Evolutionary conservation across 75 land plant species (phyloP).

Genomic region (Picea sitchensis): DNA sequence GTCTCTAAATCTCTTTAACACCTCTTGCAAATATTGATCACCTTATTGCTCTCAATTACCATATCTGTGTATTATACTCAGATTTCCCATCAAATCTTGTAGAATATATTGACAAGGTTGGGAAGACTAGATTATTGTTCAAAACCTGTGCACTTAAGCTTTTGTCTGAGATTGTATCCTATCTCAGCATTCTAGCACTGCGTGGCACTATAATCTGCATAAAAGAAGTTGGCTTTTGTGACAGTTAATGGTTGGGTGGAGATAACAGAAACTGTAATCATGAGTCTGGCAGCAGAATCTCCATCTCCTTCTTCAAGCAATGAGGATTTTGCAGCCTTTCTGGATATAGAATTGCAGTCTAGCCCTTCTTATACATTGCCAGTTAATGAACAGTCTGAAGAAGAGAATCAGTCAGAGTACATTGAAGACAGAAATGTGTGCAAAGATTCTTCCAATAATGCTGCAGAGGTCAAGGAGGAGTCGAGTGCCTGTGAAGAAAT

Average conservation of each 20-base stretch:
- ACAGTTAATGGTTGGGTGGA: not conserved
- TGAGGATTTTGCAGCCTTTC: conserved; percentile 54
- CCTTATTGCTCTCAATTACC: too few relatives aligned
- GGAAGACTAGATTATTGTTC: not conserved
- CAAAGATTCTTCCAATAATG: too few relatives aligned
- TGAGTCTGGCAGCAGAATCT: conserved; percentile 57
- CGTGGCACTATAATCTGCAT: not conserved
- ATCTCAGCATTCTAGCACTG: not conserved
- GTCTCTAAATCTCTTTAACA: not conserved
- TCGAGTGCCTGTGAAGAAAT: too few relatives aligned
- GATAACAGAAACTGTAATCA: conserved; percentile 13
- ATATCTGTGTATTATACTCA: not conserved
- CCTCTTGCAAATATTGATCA: not conserved
- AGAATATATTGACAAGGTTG: not conserved
- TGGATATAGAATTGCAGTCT: conserved; percentile 38
- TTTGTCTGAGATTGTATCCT: not conserved
- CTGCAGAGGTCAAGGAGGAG: too few relatives aligned
- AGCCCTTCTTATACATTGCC: conserved; percentile 19
- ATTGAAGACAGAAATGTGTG: conserved; percentile 1
- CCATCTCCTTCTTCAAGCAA: conserved; percentile 48
- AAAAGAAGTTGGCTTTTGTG: not conserved
- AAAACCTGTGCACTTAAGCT: not conserved
- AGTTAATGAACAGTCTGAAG: conserved; percentile 14
- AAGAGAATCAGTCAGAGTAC: conserved; percentile 7
- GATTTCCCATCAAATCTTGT: not conserved